phyloP scores from a whole-genome alignment of 2,329 filamentous ascomycete genomes.

The Neoascochyta sp. region DNA sequence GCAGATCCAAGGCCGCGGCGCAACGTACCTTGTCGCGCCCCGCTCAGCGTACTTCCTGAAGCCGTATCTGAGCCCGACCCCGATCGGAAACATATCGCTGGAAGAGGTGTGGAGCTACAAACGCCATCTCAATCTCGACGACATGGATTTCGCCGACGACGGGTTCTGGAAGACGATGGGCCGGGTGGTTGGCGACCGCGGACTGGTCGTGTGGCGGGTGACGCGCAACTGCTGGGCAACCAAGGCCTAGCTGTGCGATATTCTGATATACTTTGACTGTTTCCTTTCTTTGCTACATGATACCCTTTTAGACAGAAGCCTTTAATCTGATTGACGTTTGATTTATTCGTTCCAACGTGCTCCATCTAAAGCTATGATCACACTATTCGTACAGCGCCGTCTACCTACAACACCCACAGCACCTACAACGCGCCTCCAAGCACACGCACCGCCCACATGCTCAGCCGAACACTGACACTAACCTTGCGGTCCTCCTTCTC shows the following conservation, averaged over 20 bases:
- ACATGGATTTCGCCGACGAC: constrained; percentile 74
- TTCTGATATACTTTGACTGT: no score
- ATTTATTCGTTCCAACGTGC: no score
- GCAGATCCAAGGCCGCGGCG: constrained; percentile 52
- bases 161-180: constrained; percentile 68
- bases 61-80: constrained; percentile 39
- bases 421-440: constrained; percentile 83
- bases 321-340: no score
- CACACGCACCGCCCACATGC: constrained; percentile 89
- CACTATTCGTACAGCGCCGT: no score
- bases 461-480: constrained; percentile 75
- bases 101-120: constrained; percentile 66
- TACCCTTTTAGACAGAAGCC: no score
- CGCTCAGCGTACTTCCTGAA: constrained; percentile 68
- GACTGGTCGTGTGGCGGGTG: constrained; percentile 45
- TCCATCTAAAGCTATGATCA: no score
- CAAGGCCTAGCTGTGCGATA: no score
- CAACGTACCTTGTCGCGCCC: constrained; percentile 62
- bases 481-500: constrained; percentile 78
- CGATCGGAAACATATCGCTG: constrained; percentile 53
- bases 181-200: constrained; percentile 56
- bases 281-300: no score
- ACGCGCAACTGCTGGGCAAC: constrained; percentile 36
- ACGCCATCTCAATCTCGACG: constrained; percentile 71
- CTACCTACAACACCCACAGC: no score